These are phyloP conservation scores for Naganishia sp. DNA, from an alignment of 1,284 basidiomycete genomes.

Conservation along the genomic window DNA sequence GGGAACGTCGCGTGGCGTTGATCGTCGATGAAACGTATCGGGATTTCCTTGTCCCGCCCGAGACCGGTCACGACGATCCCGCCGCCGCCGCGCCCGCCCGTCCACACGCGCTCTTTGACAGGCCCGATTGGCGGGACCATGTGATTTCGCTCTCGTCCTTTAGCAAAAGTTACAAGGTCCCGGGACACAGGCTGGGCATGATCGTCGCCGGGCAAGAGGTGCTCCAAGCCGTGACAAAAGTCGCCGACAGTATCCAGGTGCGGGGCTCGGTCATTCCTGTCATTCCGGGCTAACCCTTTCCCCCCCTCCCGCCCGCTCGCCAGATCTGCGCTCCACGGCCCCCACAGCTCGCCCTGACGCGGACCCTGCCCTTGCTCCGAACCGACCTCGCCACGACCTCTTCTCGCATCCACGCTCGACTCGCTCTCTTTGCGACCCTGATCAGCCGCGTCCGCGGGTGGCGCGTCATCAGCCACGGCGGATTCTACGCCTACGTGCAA, in stretches of 20 bases:
- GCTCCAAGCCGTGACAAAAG: slow-evolving; percentile 61
- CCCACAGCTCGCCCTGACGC: slow-evolving; percentile 67
- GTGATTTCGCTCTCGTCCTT: slow-evolving; percentile 77
- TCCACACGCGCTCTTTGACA: slow-evolving; percentile 51
- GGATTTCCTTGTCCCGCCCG: slow-evolving; percentile 65
- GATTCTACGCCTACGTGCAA: slow-evolving; percentile 72
- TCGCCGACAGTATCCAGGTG: slow-evolving; percentile 70
- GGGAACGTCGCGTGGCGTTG: slow-evolving; percentile 64
- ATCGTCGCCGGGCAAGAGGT: slow-evolving; percentile 68
- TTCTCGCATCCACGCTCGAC: slow-evolving; percentile 60
- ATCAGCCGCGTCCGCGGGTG: slow-evolving; percentile 59
- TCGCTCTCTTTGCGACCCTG: slow-evolving; percentile 60
- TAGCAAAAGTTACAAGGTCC: slow-evolving; percentile 57
- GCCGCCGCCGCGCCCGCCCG: slow-evolving; percentile 30
- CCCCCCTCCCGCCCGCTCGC: background rate
- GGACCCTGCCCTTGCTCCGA: slow-evolving; percentile 61
- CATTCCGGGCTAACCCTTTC: slow-evolving; percentile 46
- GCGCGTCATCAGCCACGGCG: slow-evolving; percentile 68
- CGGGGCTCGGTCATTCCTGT: slow-evolving; percentile 23
- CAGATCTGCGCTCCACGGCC: slow-evolving; percentile 76
- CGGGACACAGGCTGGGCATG: slow-evolving; percentile 78
- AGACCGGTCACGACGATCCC: slow-evolving; percentile 8
- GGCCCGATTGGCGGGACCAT: slow-evolving; percentile 63
- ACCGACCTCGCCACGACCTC: slow-evolving; percentile 61
- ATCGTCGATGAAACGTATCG: slow-evolving; percentile 87